phyloP scores from a whole-genome alignment of 805 yeast genomes.

The Lachancea nothofagi region DNA sequence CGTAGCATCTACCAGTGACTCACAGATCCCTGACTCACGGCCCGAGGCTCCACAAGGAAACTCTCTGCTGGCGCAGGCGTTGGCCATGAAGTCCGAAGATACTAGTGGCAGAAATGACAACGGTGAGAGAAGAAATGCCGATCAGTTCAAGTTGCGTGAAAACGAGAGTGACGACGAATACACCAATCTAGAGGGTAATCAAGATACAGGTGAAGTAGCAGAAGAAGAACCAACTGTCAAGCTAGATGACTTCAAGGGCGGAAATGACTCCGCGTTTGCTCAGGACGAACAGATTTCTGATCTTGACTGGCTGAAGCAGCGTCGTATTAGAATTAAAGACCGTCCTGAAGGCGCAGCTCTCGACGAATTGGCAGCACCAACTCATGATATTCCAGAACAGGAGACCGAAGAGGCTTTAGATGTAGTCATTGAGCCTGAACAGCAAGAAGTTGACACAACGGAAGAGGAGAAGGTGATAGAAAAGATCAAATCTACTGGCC shows the following conservation, averaged over 20 bases:
- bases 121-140: constrained; percentile 17
- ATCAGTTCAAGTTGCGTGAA: constrained; percentile 27
- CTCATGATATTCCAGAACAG: constrained; percentile 8
- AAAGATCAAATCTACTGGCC: constrained; percentile 61
- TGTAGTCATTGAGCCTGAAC: constrained; percentile 12
- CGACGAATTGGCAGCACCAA: constrained; percentile 5
- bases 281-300: constrained; percentile 57
- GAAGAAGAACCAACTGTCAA: constrained; percentile 47
- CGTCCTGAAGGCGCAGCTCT: constrained; percentile 21
- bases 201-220: constrained; percentile 19
- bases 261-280: constrained; percentile 32
- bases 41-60: constrained; percentile 34
- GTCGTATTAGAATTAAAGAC: constrained; percentile 66
- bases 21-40: constrained; percentile 28
- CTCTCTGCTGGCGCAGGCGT: constrained; percentile 37
- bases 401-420: constrained; percentile 8
- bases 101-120: not conserved
- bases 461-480: constrained; percentile 45
- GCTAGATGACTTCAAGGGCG: constrained; percentile 32
- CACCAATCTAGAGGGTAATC: constrained; percentile 28
- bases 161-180: constrained; percentile 44
- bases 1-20: constrained; percentile 2
- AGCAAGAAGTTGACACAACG: constrained; percentile 27
- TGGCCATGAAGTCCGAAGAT: constrained; percentile 34
- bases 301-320: constrained; percentile 78